These are phyloP conservation scores for Castanea sativa DNA, from an alignment of 306 rosid species.

Conservation along the genomic window DNA sequence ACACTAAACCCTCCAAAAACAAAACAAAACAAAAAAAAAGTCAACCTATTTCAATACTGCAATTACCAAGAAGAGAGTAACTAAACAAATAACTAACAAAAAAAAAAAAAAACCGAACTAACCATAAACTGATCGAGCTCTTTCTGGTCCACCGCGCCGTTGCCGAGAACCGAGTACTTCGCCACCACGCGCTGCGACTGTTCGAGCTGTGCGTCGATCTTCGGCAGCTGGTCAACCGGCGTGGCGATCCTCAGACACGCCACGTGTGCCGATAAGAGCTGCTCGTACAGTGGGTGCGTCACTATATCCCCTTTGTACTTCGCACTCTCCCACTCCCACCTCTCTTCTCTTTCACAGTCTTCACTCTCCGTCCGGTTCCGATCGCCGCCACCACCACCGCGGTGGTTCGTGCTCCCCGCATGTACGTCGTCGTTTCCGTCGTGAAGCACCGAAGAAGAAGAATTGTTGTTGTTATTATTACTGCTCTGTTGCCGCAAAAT, in stretches of 20 bases:
- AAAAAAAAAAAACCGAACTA: not conserved
- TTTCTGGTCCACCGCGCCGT: constrained; percentile 47
- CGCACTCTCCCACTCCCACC: constrained; percentile 27
- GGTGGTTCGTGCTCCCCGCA: not conserved
- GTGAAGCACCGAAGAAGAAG: too few relatives aligned
- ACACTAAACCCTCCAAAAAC: too few relatives aligned
- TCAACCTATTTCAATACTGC: not conserved
- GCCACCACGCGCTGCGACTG: constrained; percentile 71
- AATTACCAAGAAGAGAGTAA: not conserved
- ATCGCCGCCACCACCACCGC: constrained; percentile 25
- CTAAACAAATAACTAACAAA: not conserved
- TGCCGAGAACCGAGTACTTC: constrained; percentile 51
- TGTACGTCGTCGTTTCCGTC: constrained; percentile 26
- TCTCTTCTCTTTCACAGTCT: constrained; percentile 22
- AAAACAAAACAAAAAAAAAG: not conserved
- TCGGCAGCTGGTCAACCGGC: constrained; percentile 86
- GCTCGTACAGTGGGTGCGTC: constrained; percentile 91
- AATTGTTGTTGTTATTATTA: too few relatives aligned
- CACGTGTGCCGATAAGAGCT: constrained; percentile 78
- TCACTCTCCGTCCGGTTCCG: constrained; percentile 22
- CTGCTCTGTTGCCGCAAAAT: constrained; percentile 46
- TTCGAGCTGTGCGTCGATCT: constrained; percentile 75
- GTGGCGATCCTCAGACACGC: constrained; percentile 90
- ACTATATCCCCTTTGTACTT: constrained; percentile 63
- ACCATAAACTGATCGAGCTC: constrained; percentile 88